phyloP scores from a whole-genome alignment of 768 basidiomycete species.

The Tylopilus subfusipes region DNA sequence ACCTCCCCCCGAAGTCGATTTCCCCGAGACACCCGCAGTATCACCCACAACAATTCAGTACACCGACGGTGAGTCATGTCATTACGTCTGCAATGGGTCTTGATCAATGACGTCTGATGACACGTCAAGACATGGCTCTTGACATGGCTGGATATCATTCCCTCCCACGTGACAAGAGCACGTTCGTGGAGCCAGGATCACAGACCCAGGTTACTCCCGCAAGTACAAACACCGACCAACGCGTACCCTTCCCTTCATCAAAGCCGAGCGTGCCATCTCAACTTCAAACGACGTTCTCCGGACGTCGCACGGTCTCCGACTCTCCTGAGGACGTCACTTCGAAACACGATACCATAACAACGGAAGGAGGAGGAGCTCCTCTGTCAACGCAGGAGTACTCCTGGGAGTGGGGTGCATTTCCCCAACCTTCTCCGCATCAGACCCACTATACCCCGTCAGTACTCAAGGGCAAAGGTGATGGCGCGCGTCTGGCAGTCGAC shows the following conservation, averaged over 20 bases:
- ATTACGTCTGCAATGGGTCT: background rate
- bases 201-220: slow-evolving; percentile 12
- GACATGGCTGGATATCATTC: slow-evolving; percentile 82
- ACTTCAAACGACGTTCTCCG: slow-evolving; percentile 33
- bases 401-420: slow-evolving; percentile 94
- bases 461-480: slow-evolving; percentile 17
- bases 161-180: slow-evolving; percentile 1
- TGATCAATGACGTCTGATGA: slow-evolving; percentile 2
- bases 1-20: slow-evolving; percentile 42
- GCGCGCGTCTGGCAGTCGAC: slow-evolving; percentile 7
- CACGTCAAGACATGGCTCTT: slow-evolving; percentile 61
- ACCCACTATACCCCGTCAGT: slow-evolving; percentile 38
- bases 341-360: slow-evolving; percentile 5
- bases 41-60: slow-evolving; percentile 60
- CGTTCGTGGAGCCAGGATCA: background rate
- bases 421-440: slow-evolving; percentile 69
- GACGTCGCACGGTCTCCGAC: slow-evolving; percentile 57
- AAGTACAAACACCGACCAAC: slow-evolving; percentile 2
- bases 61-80: slow-evolving; percentile 44
- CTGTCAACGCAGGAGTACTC: slow-evolving; percentile 64
- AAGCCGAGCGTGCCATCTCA: slow-evolving; percentile 18
- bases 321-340: slow-evolving; percentile 49
- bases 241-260: slow-evolving; percentile 22
- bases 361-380: slow-evolving; percentile 8
- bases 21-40: slow-evolving; percentile 38